These are phyloP conservation scores for Brassica napus DNA, from an alignment of 345 rosid genomes.

Conservation along the genomic window Da-Ae NC_063442.1:15055501-15056000, in stretches of 20 bases:
- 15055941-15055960: constrained; percentile 73
- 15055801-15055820: not conserved
- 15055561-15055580: constrained; percentile 84
- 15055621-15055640: not conserved
- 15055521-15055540: constrained; percentile 74
- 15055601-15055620: not conserved
- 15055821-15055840: not conserved
- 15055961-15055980: not conserved
- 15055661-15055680: constrained; percentile 72
- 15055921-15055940: constrained; percentile 66
- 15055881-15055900: constrained; percentile 72
- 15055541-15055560: constrained; percentile 79
- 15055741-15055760: constrained; percentile 99
- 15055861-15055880: not conserved
- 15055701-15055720: constrained; percentile 83
- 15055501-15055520: constrained; percentile 76
- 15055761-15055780: constrained; percentile 89
- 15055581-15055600: constrained; percentile 4
- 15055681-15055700: constrained; percentile 86
- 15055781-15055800: constrained; percentile 61
- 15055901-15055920: constrained; percentile 56
- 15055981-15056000: not conserved
- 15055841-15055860: not conserved
- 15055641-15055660: constrained; percentile 7
- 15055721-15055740: constrained; percentile 78